phyloP scores from a whole-genome alignment of 2,329 filamentous ascomycete genomes.

The Pseudocercospora fijiensis region DNA sequence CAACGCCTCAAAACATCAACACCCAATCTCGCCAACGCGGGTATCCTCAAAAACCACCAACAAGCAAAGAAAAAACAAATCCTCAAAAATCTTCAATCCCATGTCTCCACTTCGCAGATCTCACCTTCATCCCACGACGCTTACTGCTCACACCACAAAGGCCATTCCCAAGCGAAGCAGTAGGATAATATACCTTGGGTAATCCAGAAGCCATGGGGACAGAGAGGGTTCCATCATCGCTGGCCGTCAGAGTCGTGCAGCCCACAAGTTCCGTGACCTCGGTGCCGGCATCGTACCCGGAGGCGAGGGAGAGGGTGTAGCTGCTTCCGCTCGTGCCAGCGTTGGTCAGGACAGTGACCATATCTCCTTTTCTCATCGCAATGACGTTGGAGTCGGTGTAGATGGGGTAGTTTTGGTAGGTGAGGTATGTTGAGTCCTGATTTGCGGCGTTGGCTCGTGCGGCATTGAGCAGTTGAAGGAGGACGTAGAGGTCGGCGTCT shows the following conservation, averaged over 20 bases:
- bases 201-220: conserved; percentile 41
- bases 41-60: background rate
- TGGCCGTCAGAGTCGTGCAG: conserved; percentile 37
- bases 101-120: background rate
- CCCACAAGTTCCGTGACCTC: conserved; percentile 42
- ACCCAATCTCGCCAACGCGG: background rate
- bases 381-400: conserved; percentile 46
- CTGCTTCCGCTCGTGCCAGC: conserved; percentile 29
- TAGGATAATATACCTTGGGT: conserved; percentile 41
- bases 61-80: background rate
- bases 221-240: conserved; percentile 31
- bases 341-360: conserved; percentile 43
- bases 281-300: conserved; percentile 32
- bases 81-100: background rate
- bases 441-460: conserved; percentile 50
- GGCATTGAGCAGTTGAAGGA: conserved; percentile 46
- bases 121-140: background rate
- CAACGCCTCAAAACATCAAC: background rate
- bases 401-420: conserved; percentile 42
- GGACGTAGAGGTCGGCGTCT: conserved; percentile 42
- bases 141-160: background rate
- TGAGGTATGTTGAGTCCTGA: conserved; percentile 42
- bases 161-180: conserved; percentile 9
- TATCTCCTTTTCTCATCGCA: conserved; percentile 51
- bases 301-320: conserved; percentile 34